Conservation (phyloP, 352 stramenopile species). For the Phytophthora hibernalis region DNA sequence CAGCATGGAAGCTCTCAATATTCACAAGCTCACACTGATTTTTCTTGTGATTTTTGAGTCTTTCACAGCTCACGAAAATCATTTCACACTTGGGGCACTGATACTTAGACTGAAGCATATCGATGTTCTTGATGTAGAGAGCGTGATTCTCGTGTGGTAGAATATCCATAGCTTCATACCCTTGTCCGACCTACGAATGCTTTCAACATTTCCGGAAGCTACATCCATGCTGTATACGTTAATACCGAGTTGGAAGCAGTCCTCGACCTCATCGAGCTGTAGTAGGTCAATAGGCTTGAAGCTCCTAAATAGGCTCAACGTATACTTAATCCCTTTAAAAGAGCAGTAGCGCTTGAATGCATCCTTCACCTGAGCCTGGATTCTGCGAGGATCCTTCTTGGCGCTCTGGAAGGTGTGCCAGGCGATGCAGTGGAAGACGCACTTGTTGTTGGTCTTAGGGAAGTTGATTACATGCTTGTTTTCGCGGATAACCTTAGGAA, state of each 20-base stretch:
- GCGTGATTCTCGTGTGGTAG: slow-evolving; percentile 1
- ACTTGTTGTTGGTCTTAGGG: slow-evolving; percentile 29
- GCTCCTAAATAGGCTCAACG: slow-evolving; percentile 3
- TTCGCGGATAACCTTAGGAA: slow-evolving; percentile 26
- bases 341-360: too few relatives aligned
- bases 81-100: slow-evolving; percentile 17
- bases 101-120: slow-evolving; percentile 12
- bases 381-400: slow-evolving; percentile 3
- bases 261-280: neutral
- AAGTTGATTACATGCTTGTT: slow-evolving; percentile 38
- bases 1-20: slow-evolving; percentile 20
- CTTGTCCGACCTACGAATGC: too few relatives aligned
- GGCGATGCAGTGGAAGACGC: neutral
- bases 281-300: slow-evolving; percentile 12
- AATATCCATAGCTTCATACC: too few relatives aligned
- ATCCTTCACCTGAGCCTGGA: too few relatives aligned
- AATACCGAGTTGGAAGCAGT: too few relatives aligned
- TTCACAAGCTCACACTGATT: slow-evolving; percentile 22
- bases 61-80: slow-evolving; percentile 25
- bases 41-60: slow-evolving; percentile 32
- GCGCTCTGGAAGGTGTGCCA: neutral
- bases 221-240: too few relatives aligned
- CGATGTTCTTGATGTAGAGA: slow-evolving; percentile 30
- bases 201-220: too few relatives aligned
- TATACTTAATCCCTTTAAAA: slow-evolving; percentile 8